phyloP scores from a whole-genome alignment of 805 yeast genomes.

The Candida ortonii region DNA sequence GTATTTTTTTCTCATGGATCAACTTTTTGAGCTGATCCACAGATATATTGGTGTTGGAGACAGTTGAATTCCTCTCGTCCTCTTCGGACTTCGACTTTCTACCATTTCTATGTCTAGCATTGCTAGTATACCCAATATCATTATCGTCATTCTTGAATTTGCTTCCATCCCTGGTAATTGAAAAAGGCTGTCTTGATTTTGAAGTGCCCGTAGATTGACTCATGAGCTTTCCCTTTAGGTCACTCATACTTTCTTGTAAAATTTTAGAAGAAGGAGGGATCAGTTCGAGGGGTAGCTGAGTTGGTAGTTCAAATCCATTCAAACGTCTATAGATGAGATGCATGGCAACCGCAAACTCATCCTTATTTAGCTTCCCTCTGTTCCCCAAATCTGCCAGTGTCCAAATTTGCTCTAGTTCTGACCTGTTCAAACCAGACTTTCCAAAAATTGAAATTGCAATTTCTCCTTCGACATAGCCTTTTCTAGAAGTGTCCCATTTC shows the following conservation, averaged over 20 bases:
- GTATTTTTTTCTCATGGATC: slow-evolving; percentile 67
- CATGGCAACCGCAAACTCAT: slow-evolving; percentile 96
- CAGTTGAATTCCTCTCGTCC: slow-evolving; percentile 13
- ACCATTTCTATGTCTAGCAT: slow-evolving; percentile 53
- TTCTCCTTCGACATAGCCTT: slow-evolving; percentile 74
- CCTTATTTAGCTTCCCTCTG: slow-evolving; percentile 78
- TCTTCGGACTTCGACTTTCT: slow-evolving; percentile 31
- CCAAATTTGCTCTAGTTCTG: slow-evolving; percentile 90
- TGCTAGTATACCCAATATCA: slow-evolving; percentile 56
- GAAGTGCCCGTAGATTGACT: slow-evolving; percentile 32
- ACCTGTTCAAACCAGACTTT: slow-evolving; percentile 83
- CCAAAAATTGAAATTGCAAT: slow-evolving; percentile 84
- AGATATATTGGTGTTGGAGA: slow-evolving; percentile 35
- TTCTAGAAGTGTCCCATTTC: slow-evolving; percentile 73
- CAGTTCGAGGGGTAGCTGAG: slow-evolving; percentile 79
- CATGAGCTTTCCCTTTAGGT: slow-evolving; percentile 64
- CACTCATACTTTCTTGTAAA: slow-evolving; percentile 65
- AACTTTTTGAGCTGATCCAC: slow-evolving; percentile 58
- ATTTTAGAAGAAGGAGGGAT: slow-evolving; percentile 82
- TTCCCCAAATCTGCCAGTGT: slow-evolving; percentile 79
- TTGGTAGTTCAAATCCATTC: slow-evolving; percentile 85
- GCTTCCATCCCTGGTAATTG: slow-evolving; percentile 44
- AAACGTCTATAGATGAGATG: slow-evolving; percentile 88
- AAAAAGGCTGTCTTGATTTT: slow-evolving; percentile 22
- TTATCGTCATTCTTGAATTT: slow-evolving; percentile 75